A percentile compares a stretch with the other conserved stretches of the same genome.
These are phyloP conservation scores for Talaromyces atroroseus DNA, from an alignment of 2,329 filamentous ascomycete genomes.

Conservation along the genomic window DNA sequence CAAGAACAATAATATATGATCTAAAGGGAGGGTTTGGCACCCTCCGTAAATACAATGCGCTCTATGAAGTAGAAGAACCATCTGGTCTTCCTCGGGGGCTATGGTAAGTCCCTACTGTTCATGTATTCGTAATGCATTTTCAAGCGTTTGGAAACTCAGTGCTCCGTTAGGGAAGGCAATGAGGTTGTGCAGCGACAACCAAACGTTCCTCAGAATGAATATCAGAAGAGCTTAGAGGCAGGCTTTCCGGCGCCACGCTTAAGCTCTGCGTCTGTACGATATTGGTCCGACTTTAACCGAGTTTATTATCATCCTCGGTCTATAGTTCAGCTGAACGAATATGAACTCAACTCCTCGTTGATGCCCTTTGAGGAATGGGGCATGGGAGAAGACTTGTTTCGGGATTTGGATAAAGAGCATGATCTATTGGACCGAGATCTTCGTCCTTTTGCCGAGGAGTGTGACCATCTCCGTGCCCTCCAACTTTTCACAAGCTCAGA, in stretches of 20 bases:
- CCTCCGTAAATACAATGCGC: conserved; percentile 76
- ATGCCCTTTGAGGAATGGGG: conserved; percentile 77
- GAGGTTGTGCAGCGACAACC: conserved; percentile 64
- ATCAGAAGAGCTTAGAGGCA: conserved; percentile 72
- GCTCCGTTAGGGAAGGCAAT: conserved; percentile 54
- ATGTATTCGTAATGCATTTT: background rate
- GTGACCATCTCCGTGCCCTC: conserved; percentile 83
- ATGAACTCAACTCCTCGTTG: conserved; percentile 71
- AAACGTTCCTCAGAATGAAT: conserved; percentile 64
- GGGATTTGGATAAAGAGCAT: conserved; percentile 67
- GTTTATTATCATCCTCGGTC: conserved; percentile 90
- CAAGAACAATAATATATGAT: conserved; percentile 88
- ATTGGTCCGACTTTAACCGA: conserved; percentile 94
- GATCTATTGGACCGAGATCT: conserved; percentile 89
- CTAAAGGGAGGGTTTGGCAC: conserved; percentile 90
- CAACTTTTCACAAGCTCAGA: conserved; percentile 69
- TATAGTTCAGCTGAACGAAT: conserved; percentile 80
- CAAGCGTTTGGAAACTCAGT: background rate
- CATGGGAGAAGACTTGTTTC: conserved; percentile 70
- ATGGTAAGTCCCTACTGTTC: conserved; percentile 35
- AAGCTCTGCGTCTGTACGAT: conserved; percentile 68
- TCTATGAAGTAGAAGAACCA: conserved; percentile 61
- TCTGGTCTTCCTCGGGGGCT: conserved; percentile 32
- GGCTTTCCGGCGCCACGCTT: conserved; percentile 61
- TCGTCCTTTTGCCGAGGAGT: conserved; percentile 83